Evolutionary conservation across 2,329 filamentous ascomycete species (phyloP).

Genomic region (Colletotrichum tamarilloi): DNA sequence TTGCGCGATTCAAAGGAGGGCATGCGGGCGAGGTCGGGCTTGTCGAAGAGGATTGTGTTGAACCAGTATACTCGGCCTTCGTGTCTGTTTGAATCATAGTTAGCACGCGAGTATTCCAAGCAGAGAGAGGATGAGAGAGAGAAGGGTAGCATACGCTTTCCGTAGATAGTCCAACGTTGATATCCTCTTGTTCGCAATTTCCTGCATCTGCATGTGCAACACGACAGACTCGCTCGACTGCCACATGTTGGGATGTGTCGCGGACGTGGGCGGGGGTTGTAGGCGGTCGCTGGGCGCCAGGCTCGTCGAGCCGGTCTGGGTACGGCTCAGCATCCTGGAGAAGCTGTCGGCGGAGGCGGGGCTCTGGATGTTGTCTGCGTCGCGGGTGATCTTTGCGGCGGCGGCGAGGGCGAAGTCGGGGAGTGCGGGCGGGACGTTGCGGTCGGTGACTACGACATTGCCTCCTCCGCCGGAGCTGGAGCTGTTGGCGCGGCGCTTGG

Average conservation of each 20-base stretch:
- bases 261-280: slow-evolving; percentile 42
- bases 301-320: slow-evolving; percentile 49
- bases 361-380: slow-evolving; percentile 43
- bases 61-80: slow-evolving; percentile 98
- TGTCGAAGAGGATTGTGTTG: slow-evolving; percentile 93
- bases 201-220: slow-evolving; percentile 77
- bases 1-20: slow-evolving; percentile 88
- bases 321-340: slow-evolving; percentile 57
- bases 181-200: slow-evolving; percentile 91
- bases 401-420: slow-evolving; percentile 65
- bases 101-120: not conserved
- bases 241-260: slow-evolving; percentile 37
- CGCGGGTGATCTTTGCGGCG: slow-evolving; percentile 55
- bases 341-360: slow-evolving; percentile 48
- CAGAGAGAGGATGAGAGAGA: not conserved
- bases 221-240: slow-evolving; percentile 59
- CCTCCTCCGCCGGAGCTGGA: slow-evolving; percentile 54
- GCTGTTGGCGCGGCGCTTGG: slow-evolving; percentile 53
- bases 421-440: slow-evolving; percentile 61
- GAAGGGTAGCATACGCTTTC: slow-evolving; percentile 73
- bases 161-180: slow-evolving; percentile 92
- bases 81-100: slow-evolving; percentile 67
- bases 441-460: slow-evolving; percentile 56
- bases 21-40: slow-evolving; percentile 81
- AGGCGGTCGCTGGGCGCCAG: slow-evolving; percentile 38